Base-by-base conservation (phyloP, 305 asterid species). In the Solanum aculeatissimum region DNA sequence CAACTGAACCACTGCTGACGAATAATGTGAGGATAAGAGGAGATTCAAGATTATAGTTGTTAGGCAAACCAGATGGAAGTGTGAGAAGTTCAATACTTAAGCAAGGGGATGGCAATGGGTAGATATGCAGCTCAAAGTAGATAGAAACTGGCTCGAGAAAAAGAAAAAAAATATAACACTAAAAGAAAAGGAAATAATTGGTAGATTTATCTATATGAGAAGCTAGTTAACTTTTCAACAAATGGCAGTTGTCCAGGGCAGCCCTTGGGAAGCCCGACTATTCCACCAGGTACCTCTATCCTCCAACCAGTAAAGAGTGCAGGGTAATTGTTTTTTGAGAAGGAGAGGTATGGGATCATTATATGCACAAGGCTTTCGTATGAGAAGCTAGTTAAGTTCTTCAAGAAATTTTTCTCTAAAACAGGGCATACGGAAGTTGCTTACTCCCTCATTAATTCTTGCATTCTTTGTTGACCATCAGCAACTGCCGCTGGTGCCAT, bases 381-480 rank as follows among this genome's bases (percentile, higher is more conserved):
- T 49, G 63, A 77, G 82, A 51, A 18, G 47, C 82, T 49, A 77
- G 47, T 51, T 29, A 29, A 77, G 25, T 51, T 77, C 3, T 6
- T 77, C 82, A 77, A 77, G 42, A 51, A 27, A 18, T 29, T 68
- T 49, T 29, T 12, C 27, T 51, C 29, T 45, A 77, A 54, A 51
- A 49, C 82, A 51, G 29, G 45, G 29, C 27, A 51, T 47, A 51
- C 0, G 23, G 65, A 16, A 77, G 45, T 78, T 45, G 85, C 97
- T 80, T 94, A 96, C 99, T 96, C 95, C 9, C 74, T 90, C 89
- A 95, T 92, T 82, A 96, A 84, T 79, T 85, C 85, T 82, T 89
- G 79, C 96, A 95, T 91, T 89, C 84, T 78, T 40, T 87, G 83
- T 91, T 91, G 98, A 84, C 98, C 99, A 82, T 96, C 98, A 86